These are phyloP conservation scores for Puccinia hordei DNA, from an alignment of 1,284 basidiomycete genomes.

Conservation along the genomic window DNA sequence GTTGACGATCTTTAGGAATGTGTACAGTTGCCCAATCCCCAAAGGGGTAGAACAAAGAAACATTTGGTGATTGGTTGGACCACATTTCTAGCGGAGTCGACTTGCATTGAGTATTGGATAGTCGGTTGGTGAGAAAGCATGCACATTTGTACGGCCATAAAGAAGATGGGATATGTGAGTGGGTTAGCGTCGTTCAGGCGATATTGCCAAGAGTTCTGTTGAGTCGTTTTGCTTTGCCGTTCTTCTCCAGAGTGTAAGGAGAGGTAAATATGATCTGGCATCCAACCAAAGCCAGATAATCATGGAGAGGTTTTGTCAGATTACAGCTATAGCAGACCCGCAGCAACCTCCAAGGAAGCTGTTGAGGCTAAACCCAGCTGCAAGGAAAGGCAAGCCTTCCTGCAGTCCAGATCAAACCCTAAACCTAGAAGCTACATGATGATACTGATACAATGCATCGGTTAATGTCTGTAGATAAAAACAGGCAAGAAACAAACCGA, in stretches of 20 bases:
- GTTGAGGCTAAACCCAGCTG: too few species aligned
- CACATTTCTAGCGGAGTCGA: neutral
- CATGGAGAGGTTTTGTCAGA: too few species aligned
- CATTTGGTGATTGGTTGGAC: neutral
- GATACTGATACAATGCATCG: too few species aligned
- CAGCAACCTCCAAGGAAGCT: too few species aligned
- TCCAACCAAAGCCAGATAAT: too few species aligned
- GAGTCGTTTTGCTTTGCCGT: slow-evolving; percentile 18
- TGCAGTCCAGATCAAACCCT: too few species aligned
- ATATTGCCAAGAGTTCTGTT: slow-evolving; percentile 27
- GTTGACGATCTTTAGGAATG: neutral
- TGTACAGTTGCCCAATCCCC: neutral
- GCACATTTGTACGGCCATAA: slow-evolving; percentile 22
- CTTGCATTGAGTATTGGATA: too few species aligned
- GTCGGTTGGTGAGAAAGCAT: neutral
- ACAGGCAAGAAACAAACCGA: too few species aligned
- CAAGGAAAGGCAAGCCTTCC: too few species aligned
- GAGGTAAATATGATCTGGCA: neutral
- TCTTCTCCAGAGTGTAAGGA: slow-evolving; percentile 24
- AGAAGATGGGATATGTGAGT: neutral
- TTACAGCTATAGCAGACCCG: too few species aligned
- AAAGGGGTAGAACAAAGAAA: neutral
- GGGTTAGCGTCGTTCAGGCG: neutral
- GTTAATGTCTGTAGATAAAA: too few species aligned
- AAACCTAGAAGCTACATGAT: too few species aligned